A percentile compares a stretch with the other conserved stretches of the same genome.
These are phyloP conservation scores for Apodospora peruviana DNA, from an alignment of 495 filamentous ascomycete genomes.

Conservation along the genomic window DNA sequence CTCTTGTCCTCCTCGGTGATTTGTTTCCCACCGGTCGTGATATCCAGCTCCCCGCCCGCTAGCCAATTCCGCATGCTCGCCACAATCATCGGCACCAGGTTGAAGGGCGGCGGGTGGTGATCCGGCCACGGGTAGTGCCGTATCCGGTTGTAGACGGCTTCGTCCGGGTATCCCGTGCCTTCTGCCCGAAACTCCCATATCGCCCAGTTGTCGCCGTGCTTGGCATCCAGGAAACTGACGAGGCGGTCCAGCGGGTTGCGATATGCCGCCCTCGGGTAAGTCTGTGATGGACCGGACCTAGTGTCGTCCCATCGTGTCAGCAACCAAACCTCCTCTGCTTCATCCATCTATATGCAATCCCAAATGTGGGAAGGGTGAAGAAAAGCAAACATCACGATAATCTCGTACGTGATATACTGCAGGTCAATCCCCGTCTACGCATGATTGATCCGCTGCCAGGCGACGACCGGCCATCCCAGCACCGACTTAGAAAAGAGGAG, in stretches of 20 bases:
- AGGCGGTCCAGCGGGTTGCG: slow-evolving; percentile 84
- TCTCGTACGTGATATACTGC: too few species aligned
- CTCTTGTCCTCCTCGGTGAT: slow-evolving; percentile 13
- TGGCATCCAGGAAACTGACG: slow-evolving; percentile 76
- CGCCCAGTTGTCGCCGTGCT: slow-evolving; percentile 76
- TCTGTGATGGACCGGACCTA: slow-evolving; percentile 77
- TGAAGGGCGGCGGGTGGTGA: slow-evolving; percentile 93
- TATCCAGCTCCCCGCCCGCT: slow-evolving; percentile 41
- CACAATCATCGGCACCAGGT: slow-evolving; percentile 79
- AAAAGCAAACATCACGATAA: too few species aligned
- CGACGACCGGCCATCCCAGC: too few species aligned
- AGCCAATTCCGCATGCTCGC: slow-evolving; percentile 88
- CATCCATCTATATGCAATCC: not conserved
- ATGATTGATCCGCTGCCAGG: too few species aligned
- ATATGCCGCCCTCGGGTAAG: slow-evolving; percentile 85
- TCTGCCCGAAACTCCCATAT: slow-evolving; percentile 98
- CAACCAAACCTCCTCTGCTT: not conserved
- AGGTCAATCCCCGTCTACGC: too few species aligned
- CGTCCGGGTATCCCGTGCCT: slow-evolving; percentile 90
- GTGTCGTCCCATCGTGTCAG: not conserved
- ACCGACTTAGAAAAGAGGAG: too few species aligned
- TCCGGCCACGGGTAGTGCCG: slow-evolving; percentile 94
- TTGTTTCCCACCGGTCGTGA: slow-evolving; percentile 15
- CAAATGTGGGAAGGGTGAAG: not conserved
- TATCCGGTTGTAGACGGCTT: slow-evolving; percentile 75